Base-by-base conservation (phyloP, 2,329 filamentous ascomycete genomes). In the Xylaria sp. region DNA sequence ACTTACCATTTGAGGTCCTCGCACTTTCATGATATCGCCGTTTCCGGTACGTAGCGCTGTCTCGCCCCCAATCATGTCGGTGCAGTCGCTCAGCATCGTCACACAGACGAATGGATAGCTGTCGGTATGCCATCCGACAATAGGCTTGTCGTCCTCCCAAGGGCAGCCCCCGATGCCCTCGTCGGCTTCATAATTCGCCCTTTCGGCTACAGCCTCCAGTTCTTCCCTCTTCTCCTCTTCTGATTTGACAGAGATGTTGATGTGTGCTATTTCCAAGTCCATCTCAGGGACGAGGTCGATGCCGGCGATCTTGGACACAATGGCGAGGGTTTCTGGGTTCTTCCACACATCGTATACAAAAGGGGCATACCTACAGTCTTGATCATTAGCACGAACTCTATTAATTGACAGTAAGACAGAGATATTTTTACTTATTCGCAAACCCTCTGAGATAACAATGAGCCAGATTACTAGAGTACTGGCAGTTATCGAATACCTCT, bases 21-120 rank as follows among this genome's bases (percentile, higher is more conserved):
- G 83, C 55, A 90, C 85, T 76, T 89, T 89, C 69, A 88, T 77
- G 18, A 89, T 81, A 1, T 87, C 82, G 2, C 87, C 87, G 28
- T 82, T 81, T 1, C 81, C 84, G 1, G 82, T 88, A 46, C 84
- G 82, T n/a, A 91, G 77, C 1, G 86, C 88, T 0, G 89, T 91
- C 78, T 91, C 89, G 3, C 89, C 89, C 10, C 89, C 89, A 13
- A 89, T 80, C 89, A 91, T 91, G 46, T 82, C 81, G 0, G 83
- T 84, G 71, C 88, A 90, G 74, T 91, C 88, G 44, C 87, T 89
- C 34, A 91, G 83, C 88, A 91, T 91, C 8, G 85, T 83, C n/a
- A 91, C 89, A 72, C 88, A 91, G n/a, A 91, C 89, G 75, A 91
- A 91, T 0, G 89, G 88, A 75, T 89, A 91, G 75, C 86, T 89